Evolutionary conservation across 208 protist species (phyloP).

Genomic region (Giardia duodenalis): DNA sequence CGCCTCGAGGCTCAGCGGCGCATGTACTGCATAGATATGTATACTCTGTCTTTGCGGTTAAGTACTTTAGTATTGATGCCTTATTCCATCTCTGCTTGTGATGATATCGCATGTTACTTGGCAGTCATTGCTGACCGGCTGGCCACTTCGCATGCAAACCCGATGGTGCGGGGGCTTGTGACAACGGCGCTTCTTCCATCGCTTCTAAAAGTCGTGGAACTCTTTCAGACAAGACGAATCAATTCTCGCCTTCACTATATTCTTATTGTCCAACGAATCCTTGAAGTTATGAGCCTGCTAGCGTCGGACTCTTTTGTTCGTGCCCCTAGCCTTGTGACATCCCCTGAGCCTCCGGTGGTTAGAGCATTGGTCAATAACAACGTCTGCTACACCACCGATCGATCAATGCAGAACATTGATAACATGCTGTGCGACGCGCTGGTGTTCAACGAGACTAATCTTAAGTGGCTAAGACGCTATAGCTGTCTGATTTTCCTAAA

Average conservation of each 20-base stretch:
- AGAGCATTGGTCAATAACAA: too few species aligned
- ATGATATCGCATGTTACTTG: slow-evolving; percentile 3
- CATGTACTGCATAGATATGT: background rate
- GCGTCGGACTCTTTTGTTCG: background rate
- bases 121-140: background rate
- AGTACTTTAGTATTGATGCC: background rate
- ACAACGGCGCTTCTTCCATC: background rate
- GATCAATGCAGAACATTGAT: background rate
- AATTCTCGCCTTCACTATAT: background rate
- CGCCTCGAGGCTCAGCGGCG: background rate
- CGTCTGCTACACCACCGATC: background rate
- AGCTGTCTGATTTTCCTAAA: background rate
- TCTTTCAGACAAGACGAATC: background rate
- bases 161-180: background rate
- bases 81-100: background rate
- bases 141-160: background rate
- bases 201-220: background rate
- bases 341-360: too few species aligned
- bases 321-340: background rate
- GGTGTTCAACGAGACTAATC: background rate
- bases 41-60: background rate
- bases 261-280: background rate
- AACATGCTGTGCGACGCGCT: background rate
- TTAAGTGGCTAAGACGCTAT: background rate
- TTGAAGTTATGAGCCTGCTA: background rate